Percentiles rank a stretch among this genome's conserved stretches.
Evolutionary conservation across 192 early-diverging fungal genomes (phyloP).

Genomic region (Coemansia sp.): DNA sequence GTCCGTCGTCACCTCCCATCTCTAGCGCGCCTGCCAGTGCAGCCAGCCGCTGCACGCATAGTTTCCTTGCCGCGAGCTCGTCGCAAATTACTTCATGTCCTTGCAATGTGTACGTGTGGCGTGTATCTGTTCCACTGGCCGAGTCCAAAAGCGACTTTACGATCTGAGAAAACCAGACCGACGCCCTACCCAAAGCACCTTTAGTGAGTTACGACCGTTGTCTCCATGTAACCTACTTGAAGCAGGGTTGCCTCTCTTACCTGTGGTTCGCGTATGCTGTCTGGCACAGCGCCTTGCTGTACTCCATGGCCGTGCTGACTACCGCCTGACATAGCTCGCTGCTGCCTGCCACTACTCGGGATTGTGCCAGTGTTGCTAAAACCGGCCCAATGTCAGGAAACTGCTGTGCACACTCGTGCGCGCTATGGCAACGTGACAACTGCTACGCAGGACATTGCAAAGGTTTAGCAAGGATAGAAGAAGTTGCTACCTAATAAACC

Average conservation of each 20-base stretch:
- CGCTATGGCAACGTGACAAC: slow-evolving; percentile 32
- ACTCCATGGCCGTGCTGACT: slow-evolving; percentile 36
- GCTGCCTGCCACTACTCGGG: slow-evolving; percentile 11
- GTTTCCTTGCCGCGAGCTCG: not conserved
- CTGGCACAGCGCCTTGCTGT: slow-evolving; percentile 36
- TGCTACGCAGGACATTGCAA: slow-evolving; percentile 11
- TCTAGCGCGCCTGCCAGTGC: not conserved
- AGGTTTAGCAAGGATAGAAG: not conserved
- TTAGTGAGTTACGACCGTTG: not conserved
- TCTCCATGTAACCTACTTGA: not conserved
- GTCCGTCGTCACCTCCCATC: not conserved
- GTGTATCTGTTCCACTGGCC: not conserved
- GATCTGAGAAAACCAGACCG: slow-evolving; percentile 35
- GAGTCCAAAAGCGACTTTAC: slow-evolving; percentile 15
- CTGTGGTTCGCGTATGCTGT: slow-evolving; percentile 40
- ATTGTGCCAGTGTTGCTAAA: slow-evolving; percentile 30
- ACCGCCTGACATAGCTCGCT: slow-evolving; percentile 20
- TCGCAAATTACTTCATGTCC: not conserved
- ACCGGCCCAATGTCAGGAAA: slow-evolving; percentile 40
- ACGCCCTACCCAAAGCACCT: slow-evolving; percentile 19
- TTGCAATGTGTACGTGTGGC: not conserved
- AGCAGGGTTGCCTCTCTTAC: slow-evolving; percentile 6
- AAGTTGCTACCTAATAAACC: not conserved
- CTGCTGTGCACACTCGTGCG: slow-evolving; percentile 43
- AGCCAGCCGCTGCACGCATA: slow-evolving; percentile 22